Percentiles rank a stretch among this genome's conserved stretches.
Conservation (phyloP, 225 moss, liverwort and hornwort genomes). For the Straminergon stramineum region DNA sequence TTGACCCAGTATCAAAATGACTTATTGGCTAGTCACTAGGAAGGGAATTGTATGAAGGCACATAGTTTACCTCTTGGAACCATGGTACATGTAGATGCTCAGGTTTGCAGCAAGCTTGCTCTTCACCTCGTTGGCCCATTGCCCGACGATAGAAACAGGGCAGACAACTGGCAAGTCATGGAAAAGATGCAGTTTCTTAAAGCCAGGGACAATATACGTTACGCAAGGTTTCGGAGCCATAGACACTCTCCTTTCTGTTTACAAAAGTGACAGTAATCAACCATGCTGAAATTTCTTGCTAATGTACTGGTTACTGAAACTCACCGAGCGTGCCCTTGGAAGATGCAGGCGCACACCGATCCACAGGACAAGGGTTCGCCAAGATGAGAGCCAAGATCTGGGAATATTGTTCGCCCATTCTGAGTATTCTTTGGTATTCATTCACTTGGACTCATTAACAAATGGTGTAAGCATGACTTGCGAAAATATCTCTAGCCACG, state of each 20-base stretch:
- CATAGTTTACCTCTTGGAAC: slow-evolving; percentile 71
- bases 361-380: slow-evolving; percentile 85
- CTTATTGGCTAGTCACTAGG: background rate
- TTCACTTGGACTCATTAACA: background rate
- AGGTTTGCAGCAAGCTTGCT: slow-evolving; percentile 97
- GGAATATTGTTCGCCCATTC: background rate
- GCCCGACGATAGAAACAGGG: slow-evolving; percentile 98
- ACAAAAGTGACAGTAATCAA: background rate
- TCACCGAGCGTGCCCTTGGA: slow-evolving; percentile 98
- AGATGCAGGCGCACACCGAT: slow-evolving; percentile 74
- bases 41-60: background rate
- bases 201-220: background rate
- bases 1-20: background rate
- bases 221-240: background rate
- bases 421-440: background rate
- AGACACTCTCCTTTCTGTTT: background rate
- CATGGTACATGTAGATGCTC: slow-evolving; percentile 99
- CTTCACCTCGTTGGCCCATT: slow-evolving; percentile 99
- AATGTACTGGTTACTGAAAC: background rate
- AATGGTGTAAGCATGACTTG: background rate
- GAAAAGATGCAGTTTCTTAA: slow-evolving; percentile 3
- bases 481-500: background rate
- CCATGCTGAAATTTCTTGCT: background rate
- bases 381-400: slow-evolving; percentile 97
- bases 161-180: slow-evolving; percentile 68